These are phyloP conservation scores for Trichoderma endophyticum DNA, from an alignment of 2,329 filamentous ascomycete species.

Conservation along the genomic window DNA sequence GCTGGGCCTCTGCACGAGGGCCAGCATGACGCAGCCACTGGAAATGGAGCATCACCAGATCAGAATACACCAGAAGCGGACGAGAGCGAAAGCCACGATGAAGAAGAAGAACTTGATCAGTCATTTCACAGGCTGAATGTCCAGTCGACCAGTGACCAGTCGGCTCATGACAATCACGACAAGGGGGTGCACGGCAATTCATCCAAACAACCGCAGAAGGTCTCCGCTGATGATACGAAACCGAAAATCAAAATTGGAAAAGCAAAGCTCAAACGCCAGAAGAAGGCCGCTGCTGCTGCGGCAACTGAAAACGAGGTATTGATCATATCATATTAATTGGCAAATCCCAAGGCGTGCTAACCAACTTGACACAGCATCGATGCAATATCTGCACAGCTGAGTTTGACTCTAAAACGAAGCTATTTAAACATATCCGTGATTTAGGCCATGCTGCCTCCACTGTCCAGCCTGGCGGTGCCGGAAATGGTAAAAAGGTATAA, in stretches of 20 bases:
- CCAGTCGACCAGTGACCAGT: background rate
- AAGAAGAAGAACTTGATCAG: background rate
- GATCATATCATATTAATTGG: background rate
- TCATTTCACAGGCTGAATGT: background rate
- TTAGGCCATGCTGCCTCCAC: conserved; percentile 60
- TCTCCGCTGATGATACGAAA: conserved; percentile 28
- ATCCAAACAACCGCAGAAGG: conserved; percentile 20
- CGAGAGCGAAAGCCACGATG: background rate
- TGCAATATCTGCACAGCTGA: conserved; percentile 45
- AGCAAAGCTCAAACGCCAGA: conserved; percentile 50
- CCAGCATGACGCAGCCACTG: background rate
- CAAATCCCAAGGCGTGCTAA: conserved; percentile 20
- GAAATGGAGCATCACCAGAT: background rate
- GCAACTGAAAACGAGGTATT: conserved; percentile 35
- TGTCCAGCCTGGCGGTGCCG: conserved; percentile 9
- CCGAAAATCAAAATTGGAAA: conserved; percentile 46
- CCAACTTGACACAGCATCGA: conserved; percentile 28
- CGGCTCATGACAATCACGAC: background rate
- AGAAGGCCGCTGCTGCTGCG: conserved; percentile 42
- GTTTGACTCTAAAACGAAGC: conserved; percentile 62
- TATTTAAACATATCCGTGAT: conserved; percentile 71
- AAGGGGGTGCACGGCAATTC: background rate
- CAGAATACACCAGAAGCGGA: background rate
- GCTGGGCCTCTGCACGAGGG: background rate
- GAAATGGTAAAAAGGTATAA: conserved; percentile 35